phyloP scores from a whole-genome alignment of 768 basidiomycete species.

The Hypholoma sublateritium region DNA sequence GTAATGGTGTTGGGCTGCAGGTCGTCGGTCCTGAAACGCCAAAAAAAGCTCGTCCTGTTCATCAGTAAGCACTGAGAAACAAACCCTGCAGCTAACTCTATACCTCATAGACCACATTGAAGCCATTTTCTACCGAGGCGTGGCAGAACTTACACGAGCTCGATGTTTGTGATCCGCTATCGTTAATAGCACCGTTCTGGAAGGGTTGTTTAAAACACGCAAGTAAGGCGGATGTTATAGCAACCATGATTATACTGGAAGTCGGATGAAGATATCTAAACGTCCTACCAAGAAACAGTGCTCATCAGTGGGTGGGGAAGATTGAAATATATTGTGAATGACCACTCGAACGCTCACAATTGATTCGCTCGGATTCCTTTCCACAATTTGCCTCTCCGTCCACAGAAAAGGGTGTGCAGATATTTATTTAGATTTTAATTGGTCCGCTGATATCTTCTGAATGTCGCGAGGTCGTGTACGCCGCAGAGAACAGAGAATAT shows the following conservation, averaged over 20 bases:
- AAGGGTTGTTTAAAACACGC: constrained; percentile 1
- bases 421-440: too few species aligned
- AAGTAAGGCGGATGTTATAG: not conserved
- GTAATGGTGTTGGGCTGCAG: constrained; percentile 49
- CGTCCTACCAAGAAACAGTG: not conserved
- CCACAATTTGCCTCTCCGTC: too few species aligned
- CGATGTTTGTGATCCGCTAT: not conserved
- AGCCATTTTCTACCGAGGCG: constrained; percentile 39
- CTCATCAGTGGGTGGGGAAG: not conserved
- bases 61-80: not conserved
- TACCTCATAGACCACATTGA: constrained; percentile 52
- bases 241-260: constrained; percentile 1
- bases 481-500: too few species aligned
- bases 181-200: not conserved
- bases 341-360: too few species aligned
- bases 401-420: too few species aligned
- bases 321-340: too few species aligned
- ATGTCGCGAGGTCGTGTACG: too few species aligned
- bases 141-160: constrained; percentile 44
- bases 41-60: constrained; percentile 46
- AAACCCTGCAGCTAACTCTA: not conserved
- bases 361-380: too few species aligned
- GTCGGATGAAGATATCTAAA: not conserved
- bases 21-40: constrained; percentile 51
- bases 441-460: too few species aligned